phyloP scores from a whole-genome alignment of 2,329 filamentous ascomycete species.

The Monosporascus sp. region DNA sequence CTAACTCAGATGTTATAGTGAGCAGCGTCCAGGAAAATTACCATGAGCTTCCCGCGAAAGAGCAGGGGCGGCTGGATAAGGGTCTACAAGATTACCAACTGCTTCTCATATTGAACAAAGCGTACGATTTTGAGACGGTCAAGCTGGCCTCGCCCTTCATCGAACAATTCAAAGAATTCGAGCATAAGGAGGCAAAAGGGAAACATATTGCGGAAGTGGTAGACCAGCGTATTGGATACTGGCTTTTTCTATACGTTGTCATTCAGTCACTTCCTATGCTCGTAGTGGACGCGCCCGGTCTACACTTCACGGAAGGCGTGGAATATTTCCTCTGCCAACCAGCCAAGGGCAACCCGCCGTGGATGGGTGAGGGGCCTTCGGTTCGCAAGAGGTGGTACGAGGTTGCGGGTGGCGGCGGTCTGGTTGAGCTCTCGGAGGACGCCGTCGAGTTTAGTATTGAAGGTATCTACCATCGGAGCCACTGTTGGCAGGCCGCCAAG shows the following conservation, averaged over 20 bases:
- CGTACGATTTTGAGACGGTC: constrained; percentile 72
- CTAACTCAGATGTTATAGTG: constrained; percentile 27
- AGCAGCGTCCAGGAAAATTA: constrained; percentile 60
- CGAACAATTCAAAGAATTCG: constrained; percentile 64
- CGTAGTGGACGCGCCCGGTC: constrained; percentile 66
- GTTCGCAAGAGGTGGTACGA: constrained; percentile 70
- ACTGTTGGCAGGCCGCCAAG: constrained; percentile 29
- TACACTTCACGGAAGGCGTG: constrained; percentile 63
- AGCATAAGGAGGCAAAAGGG: constrained; percentile 60
- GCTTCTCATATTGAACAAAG: constrained; percentile 68
- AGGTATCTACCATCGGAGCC: constrained; percentile 29
- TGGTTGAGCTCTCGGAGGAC: constrained; percentile 55
- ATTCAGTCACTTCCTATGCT: constrained; percentile 74
- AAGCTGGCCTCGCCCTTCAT: constrained; percentile 56
- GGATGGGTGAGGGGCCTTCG: constrained; percentile 60
- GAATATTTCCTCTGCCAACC: constrained; percentile 80
- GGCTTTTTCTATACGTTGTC: constrained; percentile 76
- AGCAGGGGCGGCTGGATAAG: constrained; percentile 66
- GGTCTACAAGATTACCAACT: constrained; percentile 76
- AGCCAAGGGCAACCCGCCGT: constrained; percentile 66
- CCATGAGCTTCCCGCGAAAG: constrained; percentile 60
- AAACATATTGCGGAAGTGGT: constrained; percentile 60
- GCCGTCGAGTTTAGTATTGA: constrained; percentile 42
- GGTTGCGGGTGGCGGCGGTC: constrained; percentile 56
- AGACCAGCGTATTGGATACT: constrained; percentile 69